Percentiles rank a stretch among this genome's conserved stretches.
Conservation (phyloP, 345 rosid species). For the Rhodomyrtus tomentosa region DNA sequence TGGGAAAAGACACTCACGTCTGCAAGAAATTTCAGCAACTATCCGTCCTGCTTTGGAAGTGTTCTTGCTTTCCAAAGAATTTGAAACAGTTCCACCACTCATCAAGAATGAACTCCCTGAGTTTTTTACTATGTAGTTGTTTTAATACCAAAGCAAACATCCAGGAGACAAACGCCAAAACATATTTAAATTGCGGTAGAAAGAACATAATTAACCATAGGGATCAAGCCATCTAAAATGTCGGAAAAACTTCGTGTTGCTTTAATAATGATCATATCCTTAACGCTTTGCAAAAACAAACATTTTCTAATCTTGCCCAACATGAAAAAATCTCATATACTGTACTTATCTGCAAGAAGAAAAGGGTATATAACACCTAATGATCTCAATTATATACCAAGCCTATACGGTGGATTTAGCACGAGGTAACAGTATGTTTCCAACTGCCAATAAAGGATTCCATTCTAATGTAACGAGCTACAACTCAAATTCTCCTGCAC, state of each 20-base stretch:
- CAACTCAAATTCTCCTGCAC: background rate
- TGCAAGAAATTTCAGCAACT: background rate
- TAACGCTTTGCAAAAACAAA: background rate
- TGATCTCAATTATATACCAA: background rate
- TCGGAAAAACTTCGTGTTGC: background rate
- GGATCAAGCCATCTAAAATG: background rate
- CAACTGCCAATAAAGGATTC: background rate
- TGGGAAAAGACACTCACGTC: background rate
- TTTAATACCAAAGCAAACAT: background rate
- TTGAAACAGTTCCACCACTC: background rate
- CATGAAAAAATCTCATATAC: background rate
- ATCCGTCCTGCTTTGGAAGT: background rate
- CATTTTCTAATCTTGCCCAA: background rate
- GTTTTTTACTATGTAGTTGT: background rate
- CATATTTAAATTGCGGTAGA: background rate
- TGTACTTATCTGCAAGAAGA: background rate
- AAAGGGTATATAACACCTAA: background rate
- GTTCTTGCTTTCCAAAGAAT: background rate
- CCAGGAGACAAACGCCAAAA: background rate
- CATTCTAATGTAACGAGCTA: background rate
- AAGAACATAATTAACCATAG: background rate
- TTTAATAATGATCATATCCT: background rate
- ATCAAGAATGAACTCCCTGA: background rate
- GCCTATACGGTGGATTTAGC: background rate
- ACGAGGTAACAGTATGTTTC: background rate